Percentiles rank a stretch among this genome's conserved stretches.
Evolutionary conservation across 805 yeast genomes (phyloP).

Genomic region (Ogataea angusta): DNA sequence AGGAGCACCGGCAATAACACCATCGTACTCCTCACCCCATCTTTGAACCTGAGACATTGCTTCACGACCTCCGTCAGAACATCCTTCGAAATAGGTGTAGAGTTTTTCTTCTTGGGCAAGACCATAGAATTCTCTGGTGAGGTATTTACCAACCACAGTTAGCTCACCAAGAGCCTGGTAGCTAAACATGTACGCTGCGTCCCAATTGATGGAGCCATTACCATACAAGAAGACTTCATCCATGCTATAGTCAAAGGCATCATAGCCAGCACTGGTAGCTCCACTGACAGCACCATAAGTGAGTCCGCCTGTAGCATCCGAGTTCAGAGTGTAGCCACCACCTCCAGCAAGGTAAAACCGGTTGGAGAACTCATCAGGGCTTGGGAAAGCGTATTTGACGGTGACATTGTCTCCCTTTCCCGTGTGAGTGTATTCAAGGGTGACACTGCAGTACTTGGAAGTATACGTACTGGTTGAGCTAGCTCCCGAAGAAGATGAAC

Average conservation of each 20-base stretch:
- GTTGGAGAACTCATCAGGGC: slow-evolving; percentile 1
- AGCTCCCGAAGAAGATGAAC: not conserved
- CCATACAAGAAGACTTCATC: slow-evolving; percentile 4
- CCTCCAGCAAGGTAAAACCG: slow-evolving; percentile 9
- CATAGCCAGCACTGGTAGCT: slow-evolving; percentile 9
- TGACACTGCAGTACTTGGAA: slow-evolving; percentile 3
- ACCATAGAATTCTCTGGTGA: slow-evolving; percentile 4
- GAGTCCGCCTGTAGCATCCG: slow-evolving; percentile 2
- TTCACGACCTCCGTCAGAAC: slow-evolving; percentile 11
- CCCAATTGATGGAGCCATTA: slow-evolving; percentile 10
- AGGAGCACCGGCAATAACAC: slow-evolving; percentile 10
- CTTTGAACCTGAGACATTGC: slow-evolving; percentile 10
- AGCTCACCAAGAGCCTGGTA: slow-evolving; percentile 10
- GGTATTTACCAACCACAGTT: slow-evolving; percentile 3
- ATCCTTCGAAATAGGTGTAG: slow-evolving; percentile 9
- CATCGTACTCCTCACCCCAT: slow-evolving; percentile 10
- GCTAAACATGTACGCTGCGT: slow-evolving; percentile 7
- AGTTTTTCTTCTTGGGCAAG: slow-evolving; percentile 2
- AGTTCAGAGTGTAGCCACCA: slow-evolving; percentile 5
- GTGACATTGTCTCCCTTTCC: slow-evolving; percentile 7
- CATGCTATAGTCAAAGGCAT: slow-evolving; percentile 3
- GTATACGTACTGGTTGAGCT: not conserved
- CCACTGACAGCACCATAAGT: slow-evolving; percentile 8
- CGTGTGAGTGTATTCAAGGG: slow-evolving; percentile 3
- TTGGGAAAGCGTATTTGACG: slow-evolving; percentile 2